Conservation (phyloP, 441 rosid species). For the Euphorbia schlechtendalii region DNA sequence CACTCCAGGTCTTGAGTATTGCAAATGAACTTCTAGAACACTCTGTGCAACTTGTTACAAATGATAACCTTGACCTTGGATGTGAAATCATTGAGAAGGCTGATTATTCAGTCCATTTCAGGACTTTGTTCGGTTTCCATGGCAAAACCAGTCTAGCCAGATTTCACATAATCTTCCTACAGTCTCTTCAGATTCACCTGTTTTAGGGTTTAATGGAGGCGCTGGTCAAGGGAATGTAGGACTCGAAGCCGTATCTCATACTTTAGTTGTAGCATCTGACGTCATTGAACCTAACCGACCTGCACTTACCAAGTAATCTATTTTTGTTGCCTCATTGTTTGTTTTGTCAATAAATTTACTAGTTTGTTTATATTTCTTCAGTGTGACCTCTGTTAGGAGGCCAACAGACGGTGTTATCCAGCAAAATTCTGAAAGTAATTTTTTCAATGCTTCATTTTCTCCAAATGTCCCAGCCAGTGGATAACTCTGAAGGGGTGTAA, state of each 20-base stretch:
- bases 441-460: constrained; percentile 42
- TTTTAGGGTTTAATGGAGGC: constrained; percentile 61
- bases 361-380: constrained; percentile 25
- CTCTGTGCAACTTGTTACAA: constrained; percentile 93
- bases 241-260: too few species aligned
- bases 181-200: constrained; percentile 51
- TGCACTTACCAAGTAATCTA: too few species aligned
- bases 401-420: constrained; percentile 46
- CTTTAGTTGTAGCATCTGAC: too few species aligned
- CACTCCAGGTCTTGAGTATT: constrained; percentile 64
- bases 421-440: constrained; percentile 45
- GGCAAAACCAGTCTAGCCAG: constrained; percentile 89
- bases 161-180: constrained; percentile 51
- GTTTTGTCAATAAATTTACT: constrained; percentile 2
- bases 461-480: constrained; percentile 39
- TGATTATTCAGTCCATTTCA: too few species aligned
- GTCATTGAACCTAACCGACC: too few species aligned
- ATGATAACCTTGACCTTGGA: constrained; percentile 97
- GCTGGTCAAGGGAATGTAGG: too few species aligned
- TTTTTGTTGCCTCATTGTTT: background rate
- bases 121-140: constrained; percentile 67
- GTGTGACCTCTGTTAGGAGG: constrained; percentile 52
- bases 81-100: constrained; percentile 98
- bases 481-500: constrained; percentile 37
- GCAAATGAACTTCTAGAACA: constrained; percentile 73